Base-by-base conservation (phyloP, 2,329 filamentous ascomycete species). In the Trichoderma sp. region DNA sequence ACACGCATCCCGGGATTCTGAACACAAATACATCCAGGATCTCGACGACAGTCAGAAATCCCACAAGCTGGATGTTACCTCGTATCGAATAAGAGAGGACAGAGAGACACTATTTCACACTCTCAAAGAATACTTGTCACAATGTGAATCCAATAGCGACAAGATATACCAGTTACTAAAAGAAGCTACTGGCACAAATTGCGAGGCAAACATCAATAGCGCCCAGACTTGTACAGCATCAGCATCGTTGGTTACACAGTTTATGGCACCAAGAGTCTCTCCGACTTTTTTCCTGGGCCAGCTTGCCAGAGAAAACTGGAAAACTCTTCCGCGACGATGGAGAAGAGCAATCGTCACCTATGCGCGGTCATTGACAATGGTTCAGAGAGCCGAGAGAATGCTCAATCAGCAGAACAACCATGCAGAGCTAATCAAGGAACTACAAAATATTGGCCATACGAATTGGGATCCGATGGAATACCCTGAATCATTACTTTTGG, bases 401-500 rank as follows among this genome's bases (percentile, higher is more conserved):
- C 43, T 51, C 43, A 51, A 12, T 21, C 43, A 51, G 8, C 43
- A 21, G 0, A 47, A 34, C 3, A 65, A 53, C 2, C 18, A 26
- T 7, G 24, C n/a, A 9, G 43, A 65, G 14, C 39, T 65, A 3
- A 21, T 65, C 4, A 51, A 53, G 7, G 63, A 65, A 30, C 8
- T 65, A 26, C 39, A 34, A 3, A 65, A 65, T n/a, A n/a, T 21
- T 26, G 90, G 89, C 0, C 89, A 90, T 73, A 51, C 43, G 9
- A 87, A 86, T 11, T 93, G 90, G 89, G 75, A 85, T 6, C 85
- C 86, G 0, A 11, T 76, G 0, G 73, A 86, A 0, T 80, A 83
- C 47, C 89, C 91, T 0, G 91, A 93, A 26, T 89, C 83, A 72
- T 80, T 93, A 0, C 79, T 94, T 0, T 72, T 93, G 0, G 91